phyloP scores from a whole-genome alignment of 306 rosid genomes.

The Cajanus cajan region DNA sequence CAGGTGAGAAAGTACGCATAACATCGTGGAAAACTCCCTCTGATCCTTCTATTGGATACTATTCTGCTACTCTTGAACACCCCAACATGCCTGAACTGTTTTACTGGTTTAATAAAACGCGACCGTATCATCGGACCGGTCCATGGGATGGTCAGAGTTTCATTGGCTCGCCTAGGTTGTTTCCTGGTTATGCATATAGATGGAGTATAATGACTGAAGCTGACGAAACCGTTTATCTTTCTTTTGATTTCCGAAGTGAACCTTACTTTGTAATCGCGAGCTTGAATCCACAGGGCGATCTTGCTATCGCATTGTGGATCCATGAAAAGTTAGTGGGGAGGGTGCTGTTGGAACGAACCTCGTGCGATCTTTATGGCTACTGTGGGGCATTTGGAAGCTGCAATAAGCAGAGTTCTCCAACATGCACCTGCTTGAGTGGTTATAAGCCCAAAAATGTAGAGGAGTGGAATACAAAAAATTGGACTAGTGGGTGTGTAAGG shows the following conservation, averaged over 20 bases:
- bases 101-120: conserved; percentile 24
- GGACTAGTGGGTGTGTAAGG: conserved; percentile 43
- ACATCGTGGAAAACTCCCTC: conserved; percentile 24
- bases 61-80: background rate
- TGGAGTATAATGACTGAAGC: background rate
- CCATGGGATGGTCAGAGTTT: conserved; percentile 9
- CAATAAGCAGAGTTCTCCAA: background rate
- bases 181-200: background rate
- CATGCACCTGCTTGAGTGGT: conserved; percentile 49
- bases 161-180: conserved; percentile 13
- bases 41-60: conserved; percentile 29
- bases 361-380: conserved; percentile 13
- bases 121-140: conserved; percentile 31
- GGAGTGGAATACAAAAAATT: conserved; percentile 30
- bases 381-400: conserved; percentile 35
- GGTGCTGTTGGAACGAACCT: background rate
- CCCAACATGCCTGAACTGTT: conserved; percentile 11
- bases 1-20: background rate
- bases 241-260: background rate
- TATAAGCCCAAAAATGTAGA: conserved; percentile 27
- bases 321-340: background rate
- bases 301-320: background rate
- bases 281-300: conserved; percentile 22
- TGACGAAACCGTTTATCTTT: conserved; percentile 12
- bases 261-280: background rate